A percentile compares a stretch with the other conserved stretches of the same genome.
Evolutionary conservation across 2,329 filamentous ascomycete genomes (phyloP).

Genomic region (Fusarium aywerte): DNA sequence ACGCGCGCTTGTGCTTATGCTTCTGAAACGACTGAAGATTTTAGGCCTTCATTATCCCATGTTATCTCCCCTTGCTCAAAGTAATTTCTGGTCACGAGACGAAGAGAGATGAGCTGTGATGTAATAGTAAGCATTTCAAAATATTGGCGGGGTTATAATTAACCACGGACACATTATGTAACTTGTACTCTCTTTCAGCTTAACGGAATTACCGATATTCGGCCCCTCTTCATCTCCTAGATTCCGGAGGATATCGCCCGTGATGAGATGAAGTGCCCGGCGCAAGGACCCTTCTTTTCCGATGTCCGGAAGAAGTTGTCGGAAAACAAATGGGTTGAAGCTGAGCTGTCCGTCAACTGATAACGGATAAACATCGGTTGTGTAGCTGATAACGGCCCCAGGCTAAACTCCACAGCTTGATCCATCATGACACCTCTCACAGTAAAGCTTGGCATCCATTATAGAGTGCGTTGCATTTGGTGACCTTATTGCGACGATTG

Average conservation of each 20-base stretch:
- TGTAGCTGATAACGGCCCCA: conserved; percentile 32
- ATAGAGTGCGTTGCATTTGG: conserved; percentile 8
- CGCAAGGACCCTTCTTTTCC: conserved; percentile 25
- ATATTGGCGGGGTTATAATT: conserved; percentile 31
- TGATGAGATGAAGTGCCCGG: conserved; percentile 21
- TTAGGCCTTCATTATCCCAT: not conserved
- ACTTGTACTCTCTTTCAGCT: not conserved
- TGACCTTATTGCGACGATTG: conserved; percentile 19
- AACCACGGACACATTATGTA: conserved; percentile 18
- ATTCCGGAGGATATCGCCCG: conserved; percentile 23
- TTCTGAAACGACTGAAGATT: not conserved
- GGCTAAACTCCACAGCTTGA: conserved; percentile 39
- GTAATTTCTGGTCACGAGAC: conserved; percentile 5
- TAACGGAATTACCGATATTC: conserved; percentile 32
- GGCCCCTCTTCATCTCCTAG: conserved; percentile 33
- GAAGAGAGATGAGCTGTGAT: conserved; percentile 35
- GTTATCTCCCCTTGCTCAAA: not conserved
- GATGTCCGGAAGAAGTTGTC: conserved; percentile 7
- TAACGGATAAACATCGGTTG: not conserved
- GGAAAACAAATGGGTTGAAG: not conserved
- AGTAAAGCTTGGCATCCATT: conserved; percentile 33
- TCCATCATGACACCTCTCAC: conserved; percentile 49
- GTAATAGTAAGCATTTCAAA: conserved; percentile 27
- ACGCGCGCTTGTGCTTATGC: not conserved
- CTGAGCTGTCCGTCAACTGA: not conserved